These are phyloP conservation scores for Cladosporium sp. DNA, from an alignment of 2,329 filamentous ascomycete species.

Conservation along the genomic window DNA sequence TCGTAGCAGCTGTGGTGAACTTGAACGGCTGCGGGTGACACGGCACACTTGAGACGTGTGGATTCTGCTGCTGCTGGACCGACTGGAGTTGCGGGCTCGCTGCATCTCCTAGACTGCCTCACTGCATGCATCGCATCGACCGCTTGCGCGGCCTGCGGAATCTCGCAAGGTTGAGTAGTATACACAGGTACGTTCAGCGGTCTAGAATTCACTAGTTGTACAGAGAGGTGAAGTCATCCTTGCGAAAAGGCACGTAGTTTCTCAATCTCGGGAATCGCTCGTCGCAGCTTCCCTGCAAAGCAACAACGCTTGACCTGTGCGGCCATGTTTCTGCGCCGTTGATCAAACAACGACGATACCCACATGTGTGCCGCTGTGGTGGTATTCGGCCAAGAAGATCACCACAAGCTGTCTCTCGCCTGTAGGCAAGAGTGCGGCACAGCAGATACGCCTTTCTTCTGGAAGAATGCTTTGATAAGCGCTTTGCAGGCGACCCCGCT, in stretches of 20 bases:
- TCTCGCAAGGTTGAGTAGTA: neutral
- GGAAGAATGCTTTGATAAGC: no score
- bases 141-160: conserved; percentile 13
- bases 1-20: neutral
- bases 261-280: conserved; percentile 8
- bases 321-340: conserved; percentile 17
- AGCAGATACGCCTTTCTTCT: no score
- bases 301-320: conserved; percentile 19
- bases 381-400: conserved; percentile 6
- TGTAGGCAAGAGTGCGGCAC: conserved; percentile 9
- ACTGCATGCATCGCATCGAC: neutral
- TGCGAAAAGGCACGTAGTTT: neutral
- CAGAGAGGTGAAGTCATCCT: conserved; percentile 1
- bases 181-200: conserved; percentile 14
- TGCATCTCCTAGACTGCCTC: conserved; percentile 4
- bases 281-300: conserved; percentile 9
- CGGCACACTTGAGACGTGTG: conserved; percentile 14
- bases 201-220: neutral
- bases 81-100: neutral
- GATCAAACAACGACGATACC: conserved; percentile 11
- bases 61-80: neutral
- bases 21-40: neutral
- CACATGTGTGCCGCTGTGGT: conserved; percentile 16
- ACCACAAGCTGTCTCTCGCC: neutral
- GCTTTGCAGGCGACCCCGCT: no score